A percentile compares a stretch with the other conserved stretches of the same genome.
Evolutionary conservation across 2,329 filamentous ascomycete species (phyloP).

Genomic region (Colletotrichum sp.): DNA sequence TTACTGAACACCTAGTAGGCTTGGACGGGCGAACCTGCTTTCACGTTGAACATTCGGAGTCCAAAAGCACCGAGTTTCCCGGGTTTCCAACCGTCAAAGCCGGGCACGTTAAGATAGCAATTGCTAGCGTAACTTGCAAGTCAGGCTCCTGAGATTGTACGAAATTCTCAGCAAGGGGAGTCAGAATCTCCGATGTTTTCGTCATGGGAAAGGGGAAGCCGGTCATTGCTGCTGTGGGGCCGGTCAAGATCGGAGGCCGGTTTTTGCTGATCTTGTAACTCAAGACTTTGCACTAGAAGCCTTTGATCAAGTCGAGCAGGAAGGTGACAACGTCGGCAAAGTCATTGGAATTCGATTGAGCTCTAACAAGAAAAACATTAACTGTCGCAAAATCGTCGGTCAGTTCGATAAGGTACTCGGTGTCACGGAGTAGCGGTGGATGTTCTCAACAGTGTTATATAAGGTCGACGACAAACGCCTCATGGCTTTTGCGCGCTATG

Average conservation of each 20-base stretch:
- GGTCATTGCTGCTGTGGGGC: too few relatives aligned
- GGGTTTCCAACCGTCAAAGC: not conserved
- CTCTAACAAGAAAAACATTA: not conserved
- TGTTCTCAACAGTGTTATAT: not conserved
- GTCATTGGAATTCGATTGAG: not conserved
- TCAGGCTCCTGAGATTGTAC: rapidly evolving
- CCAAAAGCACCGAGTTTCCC: not conserved
- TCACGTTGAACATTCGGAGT: not conserved
- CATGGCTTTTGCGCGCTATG: rapidly evolving
- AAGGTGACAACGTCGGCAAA: not conserved
- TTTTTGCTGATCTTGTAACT: not conserved
- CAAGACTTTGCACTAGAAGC: not conserved
- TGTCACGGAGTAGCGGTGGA: not conserved
- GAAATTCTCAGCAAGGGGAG: not conserved
- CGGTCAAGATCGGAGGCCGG: not conserved
- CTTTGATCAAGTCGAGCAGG: not conserved
- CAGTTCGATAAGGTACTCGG: not conserved
- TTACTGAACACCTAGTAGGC: not conserved
- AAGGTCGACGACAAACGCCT: not conserved
- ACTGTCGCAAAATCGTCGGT: not conserved
- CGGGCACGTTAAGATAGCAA: not conserved
- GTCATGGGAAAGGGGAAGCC: not conserved
- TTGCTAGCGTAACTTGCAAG: not conserved
- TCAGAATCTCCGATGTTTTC: rapidly evolving
- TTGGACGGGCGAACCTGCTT: not conserved